Evolutionary conservation across 257 asterid species (phyloP).

Genomic region (Thymus quinquecostatus): DNA sequence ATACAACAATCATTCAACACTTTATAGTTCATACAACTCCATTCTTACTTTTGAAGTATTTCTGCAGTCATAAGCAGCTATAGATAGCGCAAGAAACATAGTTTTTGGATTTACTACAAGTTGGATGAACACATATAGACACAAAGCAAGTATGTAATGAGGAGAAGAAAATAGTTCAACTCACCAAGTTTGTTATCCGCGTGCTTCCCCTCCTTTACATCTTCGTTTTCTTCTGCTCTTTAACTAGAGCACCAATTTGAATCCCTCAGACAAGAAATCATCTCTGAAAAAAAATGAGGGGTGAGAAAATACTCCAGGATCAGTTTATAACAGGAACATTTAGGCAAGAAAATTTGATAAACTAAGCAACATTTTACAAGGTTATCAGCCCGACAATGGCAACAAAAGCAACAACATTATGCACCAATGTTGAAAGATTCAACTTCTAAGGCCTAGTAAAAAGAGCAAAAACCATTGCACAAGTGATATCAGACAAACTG

Average conservation of each 20-base stretch:
- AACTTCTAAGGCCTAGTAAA: background rate
- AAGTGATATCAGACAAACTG: background rate
- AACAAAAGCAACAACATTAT: background rate
- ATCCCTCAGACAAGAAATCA: constrained; percentile 66
- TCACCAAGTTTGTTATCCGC: constrained; percentile 25
- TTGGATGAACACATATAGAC: background rate
- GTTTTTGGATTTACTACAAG: background rate
- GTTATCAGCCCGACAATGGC: background rate
- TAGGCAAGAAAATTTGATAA: background rate
- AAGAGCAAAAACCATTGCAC: background rate
- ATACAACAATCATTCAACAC: no score
- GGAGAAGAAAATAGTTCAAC: background rate
- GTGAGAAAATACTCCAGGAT: background rate
- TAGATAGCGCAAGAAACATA: background rate
- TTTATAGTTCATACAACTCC: background rate
- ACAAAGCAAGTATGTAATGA: constrained; percentile 3
- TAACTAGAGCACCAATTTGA: constrained; percentile 62
- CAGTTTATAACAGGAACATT: background rate
- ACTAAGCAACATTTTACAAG: background rate
- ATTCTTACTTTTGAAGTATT: background rate
- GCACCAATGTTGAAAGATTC: background rate
- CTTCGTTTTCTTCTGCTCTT: constrained; percentile 22
- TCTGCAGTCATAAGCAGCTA: background rate
- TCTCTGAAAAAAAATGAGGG: constrained; percentile 42
- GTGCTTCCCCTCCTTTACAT: constrained; percentile 1